Evolutionary conservation across 1,139 yeast species (phyloP), one percentile per base, ranked within the genome.

Genomic region (Kodamaea alishanica): DNA sequence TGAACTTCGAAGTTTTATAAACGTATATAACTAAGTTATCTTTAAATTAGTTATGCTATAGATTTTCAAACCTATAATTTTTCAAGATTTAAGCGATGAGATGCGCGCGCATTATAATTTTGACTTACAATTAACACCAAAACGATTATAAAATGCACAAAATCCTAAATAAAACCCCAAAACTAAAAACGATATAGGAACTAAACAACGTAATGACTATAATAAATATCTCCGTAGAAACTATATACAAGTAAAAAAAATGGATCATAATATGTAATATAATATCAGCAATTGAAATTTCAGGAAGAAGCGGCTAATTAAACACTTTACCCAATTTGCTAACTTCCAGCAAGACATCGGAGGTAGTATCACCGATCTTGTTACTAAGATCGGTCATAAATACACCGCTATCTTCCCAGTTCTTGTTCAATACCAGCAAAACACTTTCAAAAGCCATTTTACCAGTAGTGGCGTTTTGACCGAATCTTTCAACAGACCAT

Each of bases 401-500:
- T 10, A 63, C 63, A 5, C 73, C 78, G 22, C 40, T 40, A 10
- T 40, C 40, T 26, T 41, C 69, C 79, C 79, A 73, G 48, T 71
- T 74, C 40, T 71, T 67, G 37, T 73, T 67, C 38, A 83, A 72
- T 26, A 73, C 62, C 42, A 73, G 61, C 41, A 90, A 68, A 5
- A 90, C 96, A 5, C 78, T 63, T 50, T 90, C 97, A 55, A 92
- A 90, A 0, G 97, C 98, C 26, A 66, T 54, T 50, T 80, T 83
- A 22, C 97, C 98, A 47, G 77, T 77, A 39, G 65, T 65, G 6
- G 97, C 97, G 60, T 92, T 92, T 56, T 86, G 95, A 30, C 82
- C 80, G 62, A 90, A 92, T 56, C 97, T 71, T 53, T 85, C 88
- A 4, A 88, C 83, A 1, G 92, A 80, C 95, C 96, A 92, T 35